Conservation (phyloP, 2,329 filamentous ascomycete species). For the Emmonsia crescens region DNA sequence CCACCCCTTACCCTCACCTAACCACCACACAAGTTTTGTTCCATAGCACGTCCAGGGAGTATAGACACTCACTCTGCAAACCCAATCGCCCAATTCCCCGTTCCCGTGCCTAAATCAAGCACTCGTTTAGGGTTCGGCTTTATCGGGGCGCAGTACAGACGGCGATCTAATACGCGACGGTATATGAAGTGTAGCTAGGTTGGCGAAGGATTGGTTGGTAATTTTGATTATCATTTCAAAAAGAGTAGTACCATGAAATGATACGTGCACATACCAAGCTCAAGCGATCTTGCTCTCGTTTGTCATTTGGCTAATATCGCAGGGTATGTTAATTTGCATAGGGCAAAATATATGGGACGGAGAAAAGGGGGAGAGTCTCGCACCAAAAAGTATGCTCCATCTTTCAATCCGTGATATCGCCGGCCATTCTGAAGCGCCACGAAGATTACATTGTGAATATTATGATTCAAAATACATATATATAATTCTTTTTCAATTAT, state of each 20-base stretch:
- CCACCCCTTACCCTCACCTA: background rate
- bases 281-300: constrained; percentile 12
- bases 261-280: constrained; percentile 9
- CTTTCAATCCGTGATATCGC: constrained; percentile 10
- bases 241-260: no score
- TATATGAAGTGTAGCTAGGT: constrained; percentile 9
- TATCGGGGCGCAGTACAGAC: constrained; percentile 8
- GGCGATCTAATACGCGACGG: constrained; percentile 6
- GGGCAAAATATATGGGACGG: background rate
- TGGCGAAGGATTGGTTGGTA: background rate
- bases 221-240: background rate
- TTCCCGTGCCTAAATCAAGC: constrained; percentile 12
- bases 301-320: constrained; percentile 11
- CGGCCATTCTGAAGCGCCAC: constrained; percentile 6
- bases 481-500: background rate
- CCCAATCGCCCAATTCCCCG: constrained; percentile 10
- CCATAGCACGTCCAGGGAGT: background rate
- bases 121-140: constrained; percentile 1
- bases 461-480: background rate
- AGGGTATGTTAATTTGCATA: background rate
- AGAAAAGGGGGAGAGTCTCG: background rate
- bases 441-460: background rate
- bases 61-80: constrained; percentile 12
- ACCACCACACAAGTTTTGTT: background rate
- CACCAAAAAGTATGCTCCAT: constrained; percentile 12